Evolutionary conservation across 73 alveolate species (phyloP), one percentile per base, ranked within the genome.

Genomic region (Tetrahymena malaccensis): DNA sequence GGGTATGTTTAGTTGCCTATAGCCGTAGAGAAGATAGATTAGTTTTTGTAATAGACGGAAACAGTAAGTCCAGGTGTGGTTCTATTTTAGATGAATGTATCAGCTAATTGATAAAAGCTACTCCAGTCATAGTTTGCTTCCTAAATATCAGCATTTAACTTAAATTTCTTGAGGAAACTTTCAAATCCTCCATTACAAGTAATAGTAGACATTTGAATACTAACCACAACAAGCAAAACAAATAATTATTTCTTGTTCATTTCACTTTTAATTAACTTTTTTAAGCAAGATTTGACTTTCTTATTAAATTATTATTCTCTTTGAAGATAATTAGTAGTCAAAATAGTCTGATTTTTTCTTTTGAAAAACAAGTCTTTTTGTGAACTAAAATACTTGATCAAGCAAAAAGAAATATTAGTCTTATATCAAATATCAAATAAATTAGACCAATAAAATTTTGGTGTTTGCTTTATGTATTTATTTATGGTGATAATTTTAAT

Each of bases 1-100:
- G 57, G 94, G 55, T 95, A 95, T 85, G 93, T 94, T 33, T 94
- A 85, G 31, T 93, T 95, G 21, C 97, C 97, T 85, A 70, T 0
- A 70, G 89, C 89, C 4, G 89, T 11, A 70, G 89, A 70, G 89
- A 27, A 70, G 37, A 70, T 31, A 8, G 89, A 27, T 31, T 70
- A 27, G 37, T 70, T 70, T 31, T 70, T 70, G 43, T 70, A 70
- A 70, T 27, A 27, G 89, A 70, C 89, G 0, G 89, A 70, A 70
- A n/a, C 89, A 27, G 89, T 70, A 70, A 70, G 34, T 27, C 89
- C 89, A 70, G 89, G 89, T 19, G 89, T 70, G 21, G 89, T 70
- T 70, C 89, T 70, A 70, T 70, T 70, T 70, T 70, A 31, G 43
- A 70, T n/a, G 12, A 70, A 70, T 17, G 19, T 34, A 70, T 70